Base-by-base conservation (phyloP, 768 basidiomycete genomes). In the Coprinopsis marcescibilis region DNA sequence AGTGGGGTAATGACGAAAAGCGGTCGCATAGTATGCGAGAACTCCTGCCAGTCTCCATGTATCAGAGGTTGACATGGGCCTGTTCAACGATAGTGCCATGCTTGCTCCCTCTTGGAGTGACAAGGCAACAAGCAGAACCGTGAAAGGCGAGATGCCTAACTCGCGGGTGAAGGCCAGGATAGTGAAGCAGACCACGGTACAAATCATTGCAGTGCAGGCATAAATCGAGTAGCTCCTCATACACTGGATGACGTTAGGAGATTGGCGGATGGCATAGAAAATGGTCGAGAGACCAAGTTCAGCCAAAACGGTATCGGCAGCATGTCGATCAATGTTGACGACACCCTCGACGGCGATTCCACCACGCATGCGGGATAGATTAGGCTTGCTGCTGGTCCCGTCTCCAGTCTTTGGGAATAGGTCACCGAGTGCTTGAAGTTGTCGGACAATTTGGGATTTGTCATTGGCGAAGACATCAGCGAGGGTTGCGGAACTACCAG, bases 261-360 rank as follows among this genome's bases (percentile, higher is more conserved):
- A 96, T 52, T 92, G 91, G 57, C 92, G 90, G 66, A 98, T 98
- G 64, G 95, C 95, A 67, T 97, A 93, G 55, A 98, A 92, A 62
- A 98, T 97, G 62, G 95, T 97, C 51, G 95, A 98, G 39, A 98
- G 85, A 81, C 95, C 95, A 48, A 94, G 95, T 65, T 98, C 94
- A 30, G 92, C 95, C 52, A 98, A 72, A 56, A 98, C 95, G 56
- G 97, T 98, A 68, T 98, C 94, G 56, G 94, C 95, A 45, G 95
- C 95, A 67, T 93, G 92, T 68, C 95, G 91, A 57, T 95, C 95
- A 57, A 95, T 95, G 58, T 98, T 95, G 27, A 94, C 97, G 48
- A 95, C 93, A 81, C 95, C 95, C 66, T 98, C 94, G 60, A 98
- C 95, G 53, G 95, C 95, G 53, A 98, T 97, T 85, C 95, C 95